These are phyloP conservation scores for Mycena galopus DNA, from an alignment of 768 basidiomycete species.

Conservation along the genomic window DNA sequence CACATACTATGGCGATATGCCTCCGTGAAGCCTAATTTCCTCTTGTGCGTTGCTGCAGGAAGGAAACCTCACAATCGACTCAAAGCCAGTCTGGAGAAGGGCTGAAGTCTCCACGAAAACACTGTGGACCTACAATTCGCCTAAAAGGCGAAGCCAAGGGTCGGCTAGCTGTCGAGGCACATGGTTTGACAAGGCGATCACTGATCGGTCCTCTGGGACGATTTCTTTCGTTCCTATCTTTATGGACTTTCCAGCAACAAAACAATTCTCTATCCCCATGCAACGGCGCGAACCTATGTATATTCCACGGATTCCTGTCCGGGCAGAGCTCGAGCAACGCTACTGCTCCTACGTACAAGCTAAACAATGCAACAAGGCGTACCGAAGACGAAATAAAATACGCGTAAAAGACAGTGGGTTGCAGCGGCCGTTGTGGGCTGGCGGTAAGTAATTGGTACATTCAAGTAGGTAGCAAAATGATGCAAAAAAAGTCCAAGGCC, in stretches of 20 bases:
- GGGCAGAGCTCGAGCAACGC: constrained; percentile 16
- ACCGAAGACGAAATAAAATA: constrained; percentile 18
- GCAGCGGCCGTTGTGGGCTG: constrained; percentile 5
- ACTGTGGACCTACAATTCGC: too few relatives aligned
- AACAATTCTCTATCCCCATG: not conserved
- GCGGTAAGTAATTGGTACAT: constrained; percentile 17
- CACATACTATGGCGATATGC: too few relatives aligned
- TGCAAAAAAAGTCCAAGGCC: constrained; percentile 28
- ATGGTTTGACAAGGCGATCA: not conserved
- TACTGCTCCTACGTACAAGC: constrained; percentile 22
- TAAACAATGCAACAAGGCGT: constrained; percentile 35
- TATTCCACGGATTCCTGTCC: constrained; percentile 37
- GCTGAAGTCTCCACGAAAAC: too few relatives aligned
- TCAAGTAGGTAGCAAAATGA: constrained; percentile 12
- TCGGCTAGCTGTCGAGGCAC: too few relatives aligned
- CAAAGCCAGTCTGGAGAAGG: too few relatives aligned
- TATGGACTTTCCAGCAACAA: not conserved
- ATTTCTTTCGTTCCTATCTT: not conserved
- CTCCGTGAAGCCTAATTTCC: too few relatives aligned
- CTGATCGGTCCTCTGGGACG: too few relatives aligned
- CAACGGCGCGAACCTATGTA: constrained; percentile 12
- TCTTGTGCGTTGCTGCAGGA: too few relatives aligned
- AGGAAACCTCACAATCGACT: too few relatives aligned
- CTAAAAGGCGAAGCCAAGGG: too few relatives aligned
- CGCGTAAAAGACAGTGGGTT: constrained; percentile 38